Percentiles rank a stretch among this genome's conserved stretches.
phyloP scores from a whole-genome alignment of 1,284 basidiomycete species.

The Cryptococcus floricola region DNA sequence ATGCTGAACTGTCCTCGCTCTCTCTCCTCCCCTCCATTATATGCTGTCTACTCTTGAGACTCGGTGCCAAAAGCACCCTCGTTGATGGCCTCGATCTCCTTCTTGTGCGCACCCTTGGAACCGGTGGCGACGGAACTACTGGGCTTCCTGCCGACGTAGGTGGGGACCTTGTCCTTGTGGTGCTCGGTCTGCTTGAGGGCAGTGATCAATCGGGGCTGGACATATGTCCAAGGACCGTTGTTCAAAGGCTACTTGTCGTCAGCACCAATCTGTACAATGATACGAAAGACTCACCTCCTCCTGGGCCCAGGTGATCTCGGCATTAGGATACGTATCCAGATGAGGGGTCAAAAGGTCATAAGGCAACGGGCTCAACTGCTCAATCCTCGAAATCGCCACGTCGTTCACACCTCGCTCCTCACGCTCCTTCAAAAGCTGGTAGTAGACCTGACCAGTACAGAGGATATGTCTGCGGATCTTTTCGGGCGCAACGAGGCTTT shows the following conservation, averaged over 20 bases:
- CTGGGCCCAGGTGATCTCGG: constrained; percentile 86
- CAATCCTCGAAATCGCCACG: constrained; percentile 87
- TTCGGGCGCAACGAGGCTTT: constrained; percentile 70
- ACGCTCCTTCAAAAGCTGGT: constrained; percentile 79
- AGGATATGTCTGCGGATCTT: constrained; percentile 88
- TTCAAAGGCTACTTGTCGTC: constrained; percentile 66
- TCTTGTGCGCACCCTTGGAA: constrained; percentile 68
- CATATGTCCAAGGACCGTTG: constrained; percentile 89
- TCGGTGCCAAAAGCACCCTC: constrained; percentile 43
- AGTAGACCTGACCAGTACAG: constrained; percentile 90
- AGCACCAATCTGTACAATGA: background rate
- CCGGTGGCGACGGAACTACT: constrained; percentile 64
- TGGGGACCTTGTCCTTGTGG: constrained; percentile 84
- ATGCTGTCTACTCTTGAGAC: background rate
- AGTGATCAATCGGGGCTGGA: constrained; percentile 81
- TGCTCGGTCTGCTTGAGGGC: constrained; percentile 72
- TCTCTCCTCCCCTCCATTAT: background rate
- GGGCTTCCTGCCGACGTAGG: constrained; percentile 80
- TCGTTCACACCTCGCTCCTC: constrained; percentile 86
- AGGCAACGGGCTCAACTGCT: constrained; percentile 94
- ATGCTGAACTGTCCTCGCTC: background rate
- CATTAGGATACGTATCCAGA: constrained; percentile 93
- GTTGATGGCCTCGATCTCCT: constrained; percentile 73
- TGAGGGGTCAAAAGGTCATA: constrained; percentile 88
- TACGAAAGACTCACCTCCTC: constrained; percentile 50